phyloP scores from a whole-genome alignment of 495 filamentous ascomycete genomes.

The Neurospora terricola region DNA sequence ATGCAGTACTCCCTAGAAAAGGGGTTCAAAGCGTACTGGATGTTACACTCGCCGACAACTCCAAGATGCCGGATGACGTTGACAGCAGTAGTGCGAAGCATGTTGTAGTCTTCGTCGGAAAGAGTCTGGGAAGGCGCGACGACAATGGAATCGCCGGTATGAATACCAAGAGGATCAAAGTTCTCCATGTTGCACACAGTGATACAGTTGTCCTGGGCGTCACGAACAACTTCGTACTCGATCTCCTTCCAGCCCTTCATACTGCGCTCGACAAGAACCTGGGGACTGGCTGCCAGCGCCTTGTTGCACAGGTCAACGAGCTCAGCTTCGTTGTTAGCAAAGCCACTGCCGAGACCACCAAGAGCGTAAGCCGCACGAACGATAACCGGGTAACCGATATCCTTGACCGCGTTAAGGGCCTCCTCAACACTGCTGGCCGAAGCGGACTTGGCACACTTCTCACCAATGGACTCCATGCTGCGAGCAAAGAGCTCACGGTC shows the following conservation, averaged over 20 bases:
- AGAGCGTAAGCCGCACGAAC: conserved; percentile 94
- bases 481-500: conserved; percentile 94
- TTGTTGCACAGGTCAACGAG: conserved; percentile 87
- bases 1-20: conserved; percentile 97
- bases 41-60: conserved; percentile 97
- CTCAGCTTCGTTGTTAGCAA: conserved; percentile 83
- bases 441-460: conserved; percentile 95
- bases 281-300: conserved; percentile 88
- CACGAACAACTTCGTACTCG: conserved; percentile 96
- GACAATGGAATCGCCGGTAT: conserved; percentile 97
- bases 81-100: conserved; percentile 96
- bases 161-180: conserved; percentile 95
- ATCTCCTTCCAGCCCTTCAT: conserved; percentile 99
- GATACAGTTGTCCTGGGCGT: conserved; percentile 95
- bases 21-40: conserved; percentile 95
- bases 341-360: conserved; percentile 90
- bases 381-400: conserved; percentile 93
- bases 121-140: conserved; percentile 95
- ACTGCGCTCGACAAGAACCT: conserved; percentile 90
- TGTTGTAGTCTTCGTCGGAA: conserved; percentile 95
- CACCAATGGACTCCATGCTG: conserved; percentile 95
- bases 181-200: conserved; percentile 99
- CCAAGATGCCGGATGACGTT: conserved; percentile 96
- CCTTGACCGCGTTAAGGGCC: conserved; percentile 69
- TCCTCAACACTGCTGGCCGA: conserved; percentile 83